Evolutionary conservation across 495 filamentous ascomycete species (phyloP).

Genomic region (Podospora pseudoanserina): DNA sequence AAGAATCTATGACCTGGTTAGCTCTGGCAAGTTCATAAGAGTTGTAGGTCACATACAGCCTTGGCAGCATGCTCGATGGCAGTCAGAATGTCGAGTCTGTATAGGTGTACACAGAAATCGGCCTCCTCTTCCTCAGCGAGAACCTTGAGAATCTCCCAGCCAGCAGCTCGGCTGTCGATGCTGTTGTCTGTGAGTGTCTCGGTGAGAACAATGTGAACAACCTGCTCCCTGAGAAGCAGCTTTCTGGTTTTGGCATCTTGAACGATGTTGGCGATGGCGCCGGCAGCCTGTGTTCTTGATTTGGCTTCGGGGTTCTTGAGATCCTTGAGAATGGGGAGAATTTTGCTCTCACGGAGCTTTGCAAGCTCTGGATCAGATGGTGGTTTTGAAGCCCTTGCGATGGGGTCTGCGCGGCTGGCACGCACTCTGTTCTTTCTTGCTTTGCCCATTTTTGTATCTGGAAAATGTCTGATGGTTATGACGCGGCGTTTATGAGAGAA

Average conservation of each 20-base stretch:
- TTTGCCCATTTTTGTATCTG: conserved; percentile 38
- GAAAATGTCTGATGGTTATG: background rate
- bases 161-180: conserved; percentile 54
- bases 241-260: conserved; percentile 56
- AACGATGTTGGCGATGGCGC: conserved; percentile 55
- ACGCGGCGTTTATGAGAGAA: background rate
- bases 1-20: conserved; percentile 37
- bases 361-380: conserved; percentile 54
- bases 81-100: conserved; percentile 53
- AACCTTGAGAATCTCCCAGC: conserved; percentile 58
- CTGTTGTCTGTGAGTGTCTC: conserved; percentile 57
- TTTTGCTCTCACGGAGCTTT: conserved; percentile 52
- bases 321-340: conserved; percentile 55
- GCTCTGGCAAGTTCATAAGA: background rate
- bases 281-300: conserved; percentile 49
- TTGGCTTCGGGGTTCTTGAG: conserved; percentile 54
- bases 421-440: conserved; percentile 39
- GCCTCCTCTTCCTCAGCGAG: conserved; percentile 56
- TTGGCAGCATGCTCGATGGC: conserved; percentile 50
- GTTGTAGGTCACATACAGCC: conserved; percentile 38
- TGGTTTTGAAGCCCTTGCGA: conserved; percentile 49
- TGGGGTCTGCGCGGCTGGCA: conserved; percentile 41
- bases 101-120: conserved; percentile 61
- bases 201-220: conserved; percentile 56
- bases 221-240: conserved; percentile 56